Evolutionary conservation across 352 stramenopile genomes (phyloP), one percentile per base, ranked within the genome.

Genomic region (Thalassiosira exigua): DNA sequence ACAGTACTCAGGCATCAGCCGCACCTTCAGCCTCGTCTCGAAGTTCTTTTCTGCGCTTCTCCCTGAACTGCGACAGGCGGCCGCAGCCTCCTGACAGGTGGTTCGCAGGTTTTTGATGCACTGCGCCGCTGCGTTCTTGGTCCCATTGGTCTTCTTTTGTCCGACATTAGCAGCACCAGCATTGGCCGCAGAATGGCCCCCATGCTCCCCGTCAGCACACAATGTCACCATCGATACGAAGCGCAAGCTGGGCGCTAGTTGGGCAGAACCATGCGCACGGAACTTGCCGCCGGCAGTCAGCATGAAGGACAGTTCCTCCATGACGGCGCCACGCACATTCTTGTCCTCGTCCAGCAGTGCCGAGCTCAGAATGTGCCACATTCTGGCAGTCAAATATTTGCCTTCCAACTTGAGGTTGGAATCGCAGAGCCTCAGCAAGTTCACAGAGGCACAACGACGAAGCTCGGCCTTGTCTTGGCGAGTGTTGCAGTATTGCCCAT

Each of bases 351-450:
- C 88, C 1, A 91, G 51, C 36, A 92, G 81, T 4, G 36, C 67
- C 17, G 29, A 53, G 60, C 79, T 74, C n/a, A 93, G 60, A 53
- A 81, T 61, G 44, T 89, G 79, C 88, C 88, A 93, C 59, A 80
- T 78, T 12, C 50, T 32, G 22, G 70, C 67, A 42, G 70, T 84
- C 17, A 93, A 65, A 61, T 81, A 86, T 54, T 62, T 85, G 5
- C 75, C 42, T 24, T 92, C 85, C 7, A 93, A 62, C 24, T 81
- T 51, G 1, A 92, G 57, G 36, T 79, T 71, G 14, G 75, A 39
- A 71, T 92, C 84, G 54, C 88, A 90, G 5, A 93, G 68, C 52
- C 81, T 79, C 11, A 92, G 60, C 11, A 92, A 42, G 52, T 90
- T 78, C 9, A 90, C 69, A 21, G 83, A 66, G 59, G 85, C 81